Evolutionary conservation across 2,329 filamentous ascomycete genomes (phyloP).

Genomic region (Pseudogymnoascus sp.): DNA sequence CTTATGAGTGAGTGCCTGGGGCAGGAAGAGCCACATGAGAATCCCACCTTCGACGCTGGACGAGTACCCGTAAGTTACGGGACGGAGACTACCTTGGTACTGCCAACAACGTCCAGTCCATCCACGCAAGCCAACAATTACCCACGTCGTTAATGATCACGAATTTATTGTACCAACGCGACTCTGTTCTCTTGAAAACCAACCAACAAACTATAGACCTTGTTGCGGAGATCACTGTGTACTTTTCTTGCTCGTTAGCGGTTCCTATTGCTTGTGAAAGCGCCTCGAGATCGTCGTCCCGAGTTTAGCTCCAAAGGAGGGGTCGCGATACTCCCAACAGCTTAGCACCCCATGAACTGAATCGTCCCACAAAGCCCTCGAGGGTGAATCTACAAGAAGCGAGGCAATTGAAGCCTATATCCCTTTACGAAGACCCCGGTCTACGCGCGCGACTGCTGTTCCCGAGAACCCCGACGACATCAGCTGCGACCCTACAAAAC

Average conservation of each 20-base stretch:
- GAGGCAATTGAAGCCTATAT: neutral
- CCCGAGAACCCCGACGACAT: neutral
- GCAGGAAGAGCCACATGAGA: neutral
- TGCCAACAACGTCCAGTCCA: neutral
- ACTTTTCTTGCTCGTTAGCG: neutral
- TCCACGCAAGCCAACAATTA: neutral
- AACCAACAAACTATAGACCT: neutral
- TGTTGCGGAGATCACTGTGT: neutral
- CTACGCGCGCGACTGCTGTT: neutral
- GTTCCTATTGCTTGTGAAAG: constrained; percentile 1
- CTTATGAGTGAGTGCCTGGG: constrained; percentile 7
- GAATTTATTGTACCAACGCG: constrained; percentile 3
- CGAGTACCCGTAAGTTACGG: too few relatives aligned
- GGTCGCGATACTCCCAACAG: constrained; percentile 2
- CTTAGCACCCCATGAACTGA: constrained; percentile 2
- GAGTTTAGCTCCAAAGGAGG: constrained; percentile 5
- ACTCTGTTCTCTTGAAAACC: neutral
- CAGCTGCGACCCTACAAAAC: neutral
- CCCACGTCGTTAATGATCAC: constrained; percentile 1
- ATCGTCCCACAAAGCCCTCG: neutral
- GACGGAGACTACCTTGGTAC: neutral
- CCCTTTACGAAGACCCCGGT: neutral
- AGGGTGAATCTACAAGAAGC: neutral
- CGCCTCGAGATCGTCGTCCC: neutral
- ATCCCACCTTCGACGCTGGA: too few relatives aligned